Evolutionary conservation across 2,329 filamentous ascomycete species (phyloP), one percentile per base, ranked within the genome.

Genomic region (Magnaporthiopsis rhizophila): DNA sequence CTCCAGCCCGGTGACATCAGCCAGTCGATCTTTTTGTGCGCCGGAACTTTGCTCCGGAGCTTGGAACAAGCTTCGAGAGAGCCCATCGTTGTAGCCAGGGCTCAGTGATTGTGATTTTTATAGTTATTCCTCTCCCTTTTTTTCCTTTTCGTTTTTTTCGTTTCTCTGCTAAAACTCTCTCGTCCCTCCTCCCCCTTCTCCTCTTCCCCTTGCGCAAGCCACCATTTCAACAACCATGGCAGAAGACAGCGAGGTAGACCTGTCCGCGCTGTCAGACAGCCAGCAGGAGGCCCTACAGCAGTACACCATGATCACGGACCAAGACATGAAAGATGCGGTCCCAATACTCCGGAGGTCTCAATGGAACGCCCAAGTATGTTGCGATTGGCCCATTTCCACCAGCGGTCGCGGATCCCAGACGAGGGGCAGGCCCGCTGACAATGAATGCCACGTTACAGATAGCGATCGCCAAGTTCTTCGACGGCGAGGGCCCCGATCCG

Each of bases 391-490:
- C 36, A 36, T 36, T 36, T 36, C 9, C 34, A 11, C 11, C 34
- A 12, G 34, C 53, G 53, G 21, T 21, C 53, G 56, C 26, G n/a
- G 11, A 24, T 26, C 26, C 56, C n/a, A 8, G 26, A 26, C 24
- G 36, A 18, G 13, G 12, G 34, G 15, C 36, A 38, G 36, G 36
- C 13, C 2, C 15, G 36, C 12, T 12, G 9, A 62, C 1, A 15
- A 11, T 58, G 21, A 61, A 57, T 18, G n/a, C 53, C 24, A 28
- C 15, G 24, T 18, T 65, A 5, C 73, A 97, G 89, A 97, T 98
- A 71, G 94, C 95, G 65, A 94, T 99, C 68, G 87, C 95, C 68
- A 96, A 96, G 73, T 98, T 98, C 84, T 99, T 97, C 74, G 95
- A 99, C 72, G 95, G 95, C 69, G 95, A 98, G 78, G 89, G 89